Base-by-base conservation (phyloP, 2,329 filamentous ascomycete genomes). In the Colletotrichum tabaci region DNA sequence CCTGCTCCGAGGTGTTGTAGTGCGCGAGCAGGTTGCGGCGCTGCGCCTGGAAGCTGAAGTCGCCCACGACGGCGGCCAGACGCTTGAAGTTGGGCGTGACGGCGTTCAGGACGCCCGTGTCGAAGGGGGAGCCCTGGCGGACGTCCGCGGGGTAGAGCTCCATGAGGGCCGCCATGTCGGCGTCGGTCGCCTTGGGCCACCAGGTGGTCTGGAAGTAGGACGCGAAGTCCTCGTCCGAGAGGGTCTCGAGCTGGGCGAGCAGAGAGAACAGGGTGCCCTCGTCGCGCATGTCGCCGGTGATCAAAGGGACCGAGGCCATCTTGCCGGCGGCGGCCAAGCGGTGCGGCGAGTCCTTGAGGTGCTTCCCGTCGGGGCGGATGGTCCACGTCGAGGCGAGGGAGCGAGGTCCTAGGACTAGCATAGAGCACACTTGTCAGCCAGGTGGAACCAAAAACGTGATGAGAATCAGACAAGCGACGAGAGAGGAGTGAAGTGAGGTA, bases 11-110 rank as follows among this genome's bases (percentile, higher is more conserved):
- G 40, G 49, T 46, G 49, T 67, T 62, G 65, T 50, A 63, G 26
- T 63, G 57, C n/a, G 47, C 76, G 13, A 92, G 84, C 75, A 90
- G 87, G 3, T 83, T 71, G 6, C 79, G 74, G 1, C 44, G 79
- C 69, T 58, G 83, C 3, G 79, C 75, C 7, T 75, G 78, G 80
- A 93, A 93, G 0, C 85, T 86, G 0, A 90, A 74, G 75, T 92
- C 91, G 16, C 91, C 91, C 0, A 92, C 79, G 10, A 92, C 85
- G 26, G 91, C 90, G 2, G 89, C 87, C 0, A 91, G 77, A 9
- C 89, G 87, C 77, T 93, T 93, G 82, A 87, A 92, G 75, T 91
- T 87, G 0, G 90, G 89, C 74, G 91, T 92, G 76, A 87, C 85
- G 75, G 91, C 88, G 79, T 92, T 90, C 16, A 87, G 71, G 0